Conservation (phyloP, 140 eudicot species). For the Anethum foeniculum region DNA sequence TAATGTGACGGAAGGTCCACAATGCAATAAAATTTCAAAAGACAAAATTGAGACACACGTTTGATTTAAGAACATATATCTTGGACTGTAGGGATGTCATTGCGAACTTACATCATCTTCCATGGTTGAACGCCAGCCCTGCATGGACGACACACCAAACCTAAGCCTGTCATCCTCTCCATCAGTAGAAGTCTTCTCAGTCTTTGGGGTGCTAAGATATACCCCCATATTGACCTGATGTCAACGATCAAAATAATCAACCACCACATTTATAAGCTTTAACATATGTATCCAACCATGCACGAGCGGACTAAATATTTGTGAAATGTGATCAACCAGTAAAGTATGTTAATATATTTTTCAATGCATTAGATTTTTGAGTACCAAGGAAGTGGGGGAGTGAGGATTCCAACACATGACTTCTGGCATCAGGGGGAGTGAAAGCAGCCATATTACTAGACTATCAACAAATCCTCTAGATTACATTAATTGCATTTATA, state of each 20-base stretch:
- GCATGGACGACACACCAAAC: slow-evolving; percentile 91
- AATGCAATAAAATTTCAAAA: background rate
- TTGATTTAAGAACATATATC: background rate
- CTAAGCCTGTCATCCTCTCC: slow-evolving; percentile 68
- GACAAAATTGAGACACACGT: background rate
- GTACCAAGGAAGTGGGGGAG: background rate
- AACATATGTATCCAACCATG: background rate
- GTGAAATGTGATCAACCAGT: background rate
- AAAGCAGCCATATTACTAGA: background rate
- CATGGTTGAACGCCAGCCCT: slow-evolving; percentile 99
- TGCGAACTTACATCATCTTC: slow-evolving; percentile 88
- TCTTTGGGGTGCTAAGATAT: slow-evolving; percentile 81
- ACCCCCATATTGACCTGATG: slow-evolving; percentile 68
- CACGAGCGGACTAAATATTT: background rate
- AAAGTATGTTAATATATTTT: background rate
- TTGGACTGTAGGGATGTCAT: background rate
- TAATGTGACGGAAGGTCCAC: too few relatives aligned
- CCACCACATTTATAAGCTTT: background rate
- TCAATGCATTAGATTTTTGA: background rate
- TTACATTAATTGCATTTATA: background rate
- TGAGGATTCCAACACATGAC: background rate
- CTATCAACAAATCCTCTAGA: background rate
- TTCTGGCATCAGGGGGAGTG: background rate
- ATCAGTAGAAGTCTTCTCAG: slow-evolving; percentile 70
- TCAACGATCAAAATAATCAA: background rate